Percentiles rank a stretch among this genome's conserved stretches.
Evolutionary conservation across 805 yeast species (phyloP).

Genomic region (Clavispora carvajalis): DNA sequence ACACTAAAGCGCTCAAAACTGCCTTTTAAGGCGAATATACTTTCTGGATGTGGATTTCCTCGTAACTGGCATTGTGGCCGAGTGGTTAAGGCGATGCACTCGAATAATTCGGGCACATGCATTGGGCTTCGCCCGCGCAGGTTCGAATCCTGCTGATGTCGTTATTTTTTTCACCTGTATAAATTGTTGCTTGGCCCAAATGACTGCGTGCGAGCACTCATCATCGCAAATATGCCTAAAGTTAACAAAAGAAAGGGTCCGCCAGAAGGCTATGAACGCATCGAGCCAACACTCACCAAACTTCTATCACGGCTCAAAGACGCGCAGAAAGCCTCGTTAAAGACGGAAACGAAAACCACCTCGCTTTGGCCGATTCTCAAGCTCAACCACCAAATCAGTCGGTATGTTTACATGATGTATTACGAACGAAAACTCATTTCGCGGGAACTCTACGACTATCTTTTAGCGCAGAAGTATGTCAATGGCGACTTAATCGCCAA

Average conservation of each 20-base stretch:
- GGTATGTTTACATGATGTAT: constrained; percentile 70
- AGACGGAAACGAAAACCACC: constrained; percentile 45
- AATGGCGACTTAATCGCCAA: constrained; percentile 72
- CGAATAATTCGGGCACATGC: constrained; percentile 27
- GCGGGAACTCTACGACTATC: constrained; percentile 66
- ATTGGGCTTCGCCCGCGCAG: constrained; percentile 42
- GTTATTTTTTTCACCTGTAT: constrained; percentile 19
- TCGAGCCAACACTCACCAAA: constrained; percentile 60
- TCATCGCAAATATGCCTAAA: constrained; percentile 6
- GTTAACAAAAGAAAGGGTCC: constrained; percentile 25
- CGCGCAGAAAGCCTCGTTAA: constrained; percentile 25
- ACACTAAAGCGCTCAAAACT: too few species aligned
- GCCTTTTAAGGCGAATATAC: not conserved
- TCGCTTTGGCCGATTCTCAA: constrained; percentile 65
- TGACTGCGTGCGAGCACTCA: too few species aligned
- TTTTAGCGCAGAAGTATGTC: constrained; percentile 58
- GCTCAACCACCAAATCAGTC: constrained; percentile 67
- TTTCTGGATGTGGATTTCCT: not conserved
- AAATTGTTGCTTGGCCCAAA: too few species aligned
- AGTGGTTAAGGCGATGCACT: constrained; percentile 41
- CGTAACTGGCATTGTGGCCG: constrained; percentile 31
- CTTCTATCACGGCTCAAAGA: constrained; percentile 56
- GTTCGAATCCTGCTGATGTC: constrained; percentile 45
- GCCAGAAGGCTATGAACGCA: constrained; percentile 69
- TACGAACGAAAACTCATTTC: constrained; percentile 67